These are phyloP conservation scores for Exophiala alcalophila DNA, from an alignment of 2,329 filamentous ascomycete genomes.

Conservation along the genomic window DNA sequence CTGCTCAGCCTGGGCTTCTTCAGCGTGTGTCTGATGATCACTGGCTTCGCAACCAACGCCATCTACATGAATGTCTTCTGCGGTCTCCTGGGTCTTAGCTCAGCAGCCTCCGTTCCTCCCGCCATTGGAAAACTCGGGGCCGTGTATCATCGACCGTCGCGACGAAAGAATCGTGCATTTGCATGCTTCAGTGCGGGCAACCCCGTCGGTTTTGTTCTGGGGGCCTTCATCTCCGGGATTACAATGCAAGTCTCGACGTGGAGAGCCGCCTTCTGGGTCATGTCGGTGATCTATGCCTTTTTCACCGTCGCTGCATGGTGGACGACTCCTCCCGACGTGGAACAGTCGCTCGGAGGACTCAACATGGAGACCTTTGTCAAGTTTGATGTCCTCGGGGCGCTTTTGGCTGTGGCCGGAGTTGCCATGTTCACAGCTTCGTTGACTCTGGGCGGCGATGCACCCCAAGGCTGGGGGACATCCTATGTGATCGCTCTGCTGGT, in stretches of 20 bases:
- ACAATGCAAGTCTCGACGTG: constrained; percentile 61
- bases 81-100: constrained; percentile 62
- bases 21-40: constrained; percentile 54
- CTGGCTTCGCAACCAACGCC: constrained; percentile 59
- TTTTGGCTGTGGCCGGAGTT: constrained; percentile 62
- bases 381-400: constrained; percentile 61
- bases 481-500: constrained; percentile 63
- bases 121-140: constrained; percentile 63
- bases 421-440: constrained; percentile 63
- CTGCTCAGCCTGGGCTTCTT: constrained; percentile 60
- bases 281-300: constrained; percentile 62
- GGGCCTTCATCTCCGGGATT: constrained; percentile 61
- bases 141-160: constrained; percentile 60
- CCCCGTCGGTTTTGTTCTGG: constrained; percentile 56
- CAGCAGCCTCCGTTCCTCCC: constrained; percentile 62
- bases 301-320: constrained; percentile 58
- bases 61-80: constrained; percentile 62
- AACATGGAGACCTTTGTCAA: constrained; percentile 51
- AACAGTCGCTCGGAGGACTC: constrained; percentile 44
- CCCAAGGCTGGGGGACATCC: constrained; percentile 60
- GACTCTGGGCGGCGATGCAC: constrained; percentile 55
- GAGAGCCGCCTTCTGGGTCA: constrained; percentile 61
- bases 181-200: constrained; percentile 61
- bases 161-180: constrained; percentile 63
- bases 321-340: constrained; percentile 58